These are phyloP conservation scores for Boletus rubescentipes DNA, from an alignment of 768 basidiomycete genomes.

Conservation along the genomic window DNA sequence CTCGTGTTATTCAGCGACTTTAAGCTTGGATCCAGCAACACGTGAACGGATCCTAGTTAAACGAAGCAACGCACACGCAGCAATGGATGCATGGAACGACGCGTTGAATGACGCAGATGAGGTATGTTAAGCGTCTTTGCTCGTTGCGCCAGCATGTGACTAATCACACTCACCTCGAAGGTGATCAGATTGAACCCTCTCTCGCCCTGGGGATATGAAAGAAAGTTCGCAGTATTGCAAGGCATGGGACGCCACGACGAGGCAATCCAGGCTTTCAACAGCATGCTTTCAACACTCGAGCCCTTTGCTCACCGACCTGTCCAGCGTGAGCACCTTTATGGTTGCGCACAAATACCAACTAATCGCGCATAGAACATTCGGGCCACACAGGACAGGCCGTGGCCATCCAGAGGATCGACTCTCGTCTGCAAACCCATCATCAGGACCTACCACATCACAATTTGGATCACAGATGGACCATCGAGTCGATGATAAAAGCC, in stretches of 20 bases:
- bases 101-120: background rate
- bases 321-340: background rate
- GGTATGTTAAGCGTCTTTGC: background rate
- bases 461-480: background rate
- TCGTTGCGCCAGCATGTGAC: background rate
- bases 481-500: background rate
- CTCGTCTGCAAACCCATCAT: background rate
- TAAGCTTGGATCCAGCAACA: background rate
- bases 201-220: background rate
- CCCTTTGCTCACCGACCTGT: no score
- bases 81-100: background rate
- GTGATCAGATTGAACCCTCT: background rate
- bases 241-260: slow-evolving; percentile 13
- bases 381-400: background rate
- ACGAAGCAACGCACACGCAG: background rate
- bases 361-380: background rate
- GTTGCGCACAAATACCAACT: background rate
- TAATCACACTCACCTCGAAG: background rate
- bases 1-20: background rate
- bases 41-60: slow-evolving; percentile 1
- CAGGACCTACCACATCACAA: background rate
- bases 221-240: background rate
- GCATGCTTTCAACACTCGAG: background rate
- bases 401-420: no score
- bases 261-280: background rate